These are phyloP conservation scores for Fagopyrum homotropicum DNA, from an alignment of 148 eudicot species.

Conservation along the genomic window DNA sequence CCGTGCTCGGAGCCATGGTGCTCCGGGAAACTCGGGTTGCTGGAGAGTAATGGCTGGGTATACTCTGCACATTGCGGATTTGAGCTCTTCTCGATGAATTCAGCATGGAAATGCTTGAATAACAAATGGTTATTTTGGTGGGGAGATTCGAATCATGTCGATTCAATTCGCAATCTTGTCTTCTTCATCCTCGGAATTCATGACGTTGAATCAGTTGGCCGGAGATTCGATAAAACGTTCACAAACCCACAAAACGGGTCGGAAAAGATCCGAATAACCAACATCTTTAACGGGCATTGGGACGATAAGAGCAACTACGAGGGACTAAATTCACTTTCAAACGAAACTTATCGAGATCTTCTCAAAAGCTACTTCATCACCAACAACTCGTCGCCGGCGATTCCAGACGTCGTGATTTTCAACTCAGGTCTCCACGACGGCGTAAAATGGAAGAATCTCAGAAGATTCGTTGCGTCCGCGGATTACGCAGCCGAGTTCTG, in stretches of 20 bases:
- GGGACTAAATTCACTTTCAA: conserved; percentile 72
- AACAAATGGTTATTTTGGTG: conserved; percentile 81
- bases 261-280: conserved; percentile 61
- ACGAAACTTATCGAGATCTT: conserved; percentile 43
- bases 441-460: conserved; percentile 50
- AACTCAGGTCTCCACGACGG: conserved; percentile 73
- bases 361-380: conserved; percentile 40
- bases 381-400: conserved; percentile 25
- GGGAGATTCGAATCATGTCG: conserved; percentile 98
- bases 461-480: conserved; percentile 52
- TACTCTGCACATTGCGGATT: conserved; percentile 94
- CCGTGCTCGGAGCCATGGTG: conserved; percentile 86
- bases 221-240: conserved; percentile 64
- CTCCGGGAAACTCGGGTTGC: conserved; percentile 53
- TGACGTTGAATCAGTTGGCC: conserved; percentile 39
- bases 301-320: conserved; percentile 53
- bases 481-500: conserved; percentile 70
- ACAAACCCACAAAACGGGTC: conserved; percentile 54
- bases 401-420: conserved; percentile 54
- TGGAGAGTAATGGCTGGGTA: conserved; percentile 97
- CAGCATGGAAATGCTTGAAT: conserved; percentile 77
- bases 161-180: conserved; percentile 78
- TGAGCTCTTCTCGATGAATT: conserved; percentile 30
- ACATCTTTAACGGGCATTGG: conserved; percentile 83
- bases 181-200: conserved; percentile 49